phyloP scores from a whole-genome alignment of 208 protist genomes.

The Leishmania turanica region DNA sequence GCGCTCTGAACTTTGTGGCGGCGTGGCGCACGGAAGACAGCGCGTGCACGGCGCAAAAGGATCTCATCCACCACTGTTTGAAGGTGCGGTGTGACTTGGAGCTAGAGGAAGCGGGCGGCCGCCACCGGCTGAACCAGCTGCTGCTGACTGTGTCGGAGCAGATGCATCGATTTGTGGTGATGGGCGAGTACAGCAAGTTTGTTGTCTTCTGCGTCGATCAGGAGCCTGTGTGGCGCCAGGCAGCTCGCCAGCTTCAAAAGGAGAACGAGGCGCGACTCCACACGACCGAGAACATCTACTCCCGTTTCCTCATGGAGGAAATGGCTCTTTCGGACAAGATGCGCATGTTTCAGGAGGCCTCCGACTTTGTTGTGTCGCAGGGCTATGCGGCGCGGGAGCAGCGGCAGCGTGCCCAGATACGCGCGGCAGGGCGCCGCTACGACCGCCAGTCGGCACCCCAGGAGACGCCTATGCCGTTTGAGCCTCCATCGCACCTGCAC shows the following conservation, averaged over 20 bases:
- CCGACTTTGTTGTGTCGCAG: conserved; percentile 49
- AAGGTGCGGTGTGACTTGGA: conserved; percentile 9
- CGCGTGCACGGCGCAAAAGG: conserved; percentile 12
- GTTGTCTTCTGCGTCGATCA: conserved; percentile 39
- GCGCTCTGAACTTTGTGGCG: conserved; percentile 35
- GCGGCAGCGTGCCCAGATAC: conserved; percentile 11
- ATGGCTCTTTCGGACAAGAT: conserved; percentile 33
- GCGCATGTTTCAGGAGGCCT: conserved; percentile 40
- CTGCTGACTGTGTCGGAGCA: conserved; percentile 32
- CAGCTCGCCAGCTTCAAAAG: conserved; percentile 34
- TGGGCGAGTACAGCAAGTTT: conserved; percentile 44
- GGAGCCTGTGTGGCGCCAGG: conserved; percentile 49
- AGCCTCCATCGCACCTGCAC: background rate
- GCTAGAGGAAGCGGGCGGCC: conserved; percentile 35
- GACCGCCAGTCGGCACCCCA: conserved; percentile 10
- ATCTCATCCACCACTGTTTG: conserved; percentile 38
- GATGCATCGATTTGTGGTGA: conserved; percentile 25
- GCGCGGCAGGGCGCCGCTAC: conserved; percentile 21
- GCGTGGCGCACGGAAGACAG: conserved; percentile 12
- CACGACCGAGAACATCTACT: conserved; percentile 50
- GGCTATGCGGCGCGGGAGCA: conserved; percentile 48
- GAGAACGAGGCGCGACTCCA: conserved; percentile 46
- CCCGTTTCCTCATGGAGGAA: conserved; percentile 47
- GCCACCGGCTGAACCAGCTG: conserved; percentile 30
- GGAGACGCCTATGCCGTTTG: background rate